Evolutionary conservation across 108 stramenopile genomes (phyloP), one percentile per base, ranked within the genome.

Genomic region (Mediolabrus comicus): DNA sequence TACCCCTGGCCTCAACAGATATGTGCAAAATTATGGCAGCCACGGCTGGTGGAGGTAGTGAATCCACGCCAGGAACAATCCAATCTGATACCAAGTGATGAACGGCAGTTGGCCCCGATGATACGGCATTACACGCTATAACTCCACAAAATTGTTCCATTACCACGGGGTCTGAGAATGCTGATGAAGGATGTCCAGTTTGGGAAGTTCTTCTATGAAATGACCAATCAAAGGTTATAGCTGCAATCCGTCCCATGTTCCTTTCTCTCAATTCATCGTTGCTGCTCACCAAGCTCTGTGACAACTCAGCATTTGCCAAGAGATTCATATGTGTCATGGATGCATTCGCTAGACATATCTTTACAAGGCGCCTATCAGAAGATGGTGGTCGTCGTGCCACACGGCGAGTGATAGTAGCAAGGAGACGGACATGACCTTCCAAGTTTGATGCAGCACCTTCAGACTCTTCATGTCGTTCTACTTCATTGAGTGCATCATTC

Each of bases 211-310:
- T 61, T 29, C 49, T 59, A 43, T 83, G 82, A 53, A 74, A 79
- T 11, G 70, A 72, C 53, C 81, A 86, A 63, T 92, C 84, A 62
- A 92, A 85, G 14, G 84, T 83, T 41, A 89, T 76, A 12, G 91
- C 86, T 7, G 91, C 91, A 22, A 92, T 83, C 28, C 91, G 53
- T 33, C 91, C 91, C 83, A 89, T 87, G 61, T 89, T 79, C 52
- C 87, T 82, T 67, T 89, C 88, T 33, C 91, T 72, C 60, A 89
- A 71, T 65, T 92, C 86, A 28, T 75, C 72, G 59, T 91, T 91
- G 26, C 74, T 67, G 35, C 72, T 72, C n/a, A 87, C 70, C 43
- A 91, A 69, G 2, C 53, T 38, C 22, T 76, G 84, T 11, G 82
- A 70, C 7, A 82, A 58, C 16, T 71, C 61, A 3, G 60, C 59